A percentile compares a stretch with the other conserved stretches of the same genome.
Evolutionary conservation across 2,329 filamentous ascomycete genomes (phyloP).

Genomic region (Penicillium janthinellum): DNA sequence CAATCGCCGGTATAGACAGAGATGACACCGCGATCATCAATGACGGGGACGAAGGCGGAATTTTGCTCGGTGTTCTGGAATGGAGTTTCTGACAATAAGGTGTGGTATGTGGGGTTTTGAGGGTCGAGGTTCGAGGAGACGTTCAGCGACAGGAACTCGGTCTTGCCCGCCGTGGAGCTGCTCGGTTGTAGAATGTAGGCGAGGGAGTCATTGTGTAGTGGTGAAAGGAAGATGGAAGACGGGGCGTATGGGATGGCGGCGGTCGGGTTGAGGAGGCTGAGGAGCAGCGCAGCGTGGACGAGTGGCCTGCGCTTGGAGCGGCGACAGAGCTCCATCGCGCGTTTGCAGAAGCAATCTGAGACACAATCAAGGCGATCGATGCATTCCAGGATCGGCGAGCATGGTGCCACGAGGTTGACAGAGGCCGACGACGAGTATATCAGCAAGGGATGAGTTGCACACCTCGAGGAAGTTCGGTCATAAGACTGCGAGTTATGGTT

Average conservation of each 20-base stretch:
- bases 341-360: constrained; percentile 22
- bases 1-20: constrained; percentile 77
- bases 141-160: constrained; percentile 66
- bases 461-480: not conserved
- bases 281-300: constrained; percentile 14
- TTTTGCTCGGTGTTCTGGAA: constrained; percentile 45
- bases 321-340: constrained; percentile 18
- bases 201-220: constrained; percentile 53
- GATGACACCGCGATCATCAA: constrained; percentile 69
- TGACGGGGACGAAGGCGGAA: constrained; percentile 69
- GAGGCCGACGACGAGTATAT: not conserved
- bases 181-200: constrained; percentile 71
- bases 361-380: constrained; percentile 24
- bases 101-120: constrained; percentile 42
- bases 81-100: constrained; percentile 31
- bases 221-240: constrained; percentile 67
- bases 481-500: not conserved
- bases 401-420: constrained; percentile 28
- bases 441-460: not conserved
- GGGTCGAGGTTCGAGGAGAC: constrained; percentile 60
- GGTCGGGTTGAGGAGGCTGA: constrained; percentile 26
- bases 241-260: constrained; percentile 72
- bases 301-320: constrained; percentile 18
- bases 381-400: constrained; percentile 31
- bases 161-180: constrained; percentile 47